A percentile compares a stretch with the other conserved stretches of the same genome.
These are phyloP conservation scores for Trichoderma koningiopsis DNA, from an alignment of 2,329 filamentous ascomycete genomes.

Conservation along the genomic window DNA sequence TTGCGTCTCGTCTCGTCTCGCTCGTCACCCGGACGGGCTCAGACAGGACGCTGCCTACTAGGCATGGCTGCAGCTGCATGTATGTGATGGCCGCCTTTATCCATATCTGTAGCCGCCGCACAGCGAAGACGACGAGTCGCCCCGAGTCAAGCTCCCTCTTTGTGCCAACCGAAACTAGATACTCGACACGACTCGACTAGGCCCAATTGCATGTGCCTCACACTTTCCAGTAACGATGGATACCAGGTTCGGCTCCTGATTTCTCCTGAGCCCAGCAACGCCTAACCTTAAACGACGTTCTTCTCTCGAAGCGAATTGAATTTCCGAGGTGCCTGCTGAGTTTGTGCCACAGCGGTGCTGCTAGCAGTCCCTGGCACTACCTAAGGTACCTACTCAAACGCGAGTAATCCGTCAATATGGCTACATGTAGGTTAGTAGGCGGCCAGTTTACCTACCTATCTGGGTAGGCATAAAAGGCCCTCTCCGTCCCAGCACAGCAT, in stretches of 20 bases:
- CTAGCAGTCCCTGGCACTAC: background rate
- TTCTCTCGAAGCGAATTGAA: background rate
- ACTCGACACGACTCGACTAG: constrained; percentile 4
- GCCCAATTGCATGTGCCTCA: background rate
- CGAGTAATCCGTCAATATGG: background rate
- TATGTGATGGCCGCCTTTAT: constrained; percentile 9
- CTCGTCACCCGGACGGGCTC: background rate
- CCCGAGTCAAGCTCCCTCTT: constrained; percentile 12
- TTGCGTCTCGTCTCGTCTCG: background rate
- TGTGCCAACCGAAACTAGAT: background rate
- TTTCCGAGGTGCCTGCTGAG: background rate
- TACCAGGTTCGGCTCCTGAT: background rate
- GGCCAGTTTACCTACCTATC: background rate
- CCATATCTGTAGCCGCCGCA: background rate
- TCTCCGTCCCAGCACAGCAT: background rate
- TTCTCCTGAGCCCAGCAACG: constrained; percentile 20
- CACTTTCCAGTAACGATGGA: background rate
- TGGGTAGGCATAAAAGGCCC: background rate
- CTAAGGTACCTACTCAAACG: background rate
- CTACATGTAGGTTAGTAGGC: background rate
- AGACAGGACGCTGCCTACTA: background rate
- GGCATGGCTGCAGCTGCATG: background rate
- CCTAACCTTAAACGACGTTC: background rate
- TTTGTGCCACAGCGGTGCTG: background rate
- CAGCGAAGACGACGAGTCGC: background rate